phyloP scores from a whole-genome alignment of 805 yeast genomes.

The Grigorovia humatica region DNA sequence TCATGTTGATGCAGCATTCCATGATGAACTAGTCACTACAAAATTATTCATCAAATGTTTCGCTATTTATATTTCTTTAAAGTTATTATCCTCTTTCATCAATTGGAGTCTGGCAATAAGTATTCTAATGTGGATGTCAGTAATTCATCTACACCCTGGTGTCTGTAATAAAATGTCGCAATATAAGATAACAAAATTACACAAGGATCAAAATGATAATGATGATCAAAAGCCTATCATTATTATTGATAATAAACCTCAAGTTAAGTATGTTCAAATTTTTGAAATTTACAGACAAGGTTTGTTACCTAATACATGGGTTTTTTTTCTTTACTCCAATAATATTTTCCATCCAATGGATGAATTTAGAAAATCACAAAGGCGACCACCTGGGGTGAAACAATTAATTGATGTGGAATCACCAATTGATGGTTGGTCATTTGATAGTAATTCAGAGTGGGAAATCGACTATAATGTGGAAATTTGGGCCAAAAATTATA shows the following conservation, averaged over 20 bases:
- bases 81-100: constrained; percentile 39
- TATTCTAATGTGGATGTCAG: constrained; percentile 43
- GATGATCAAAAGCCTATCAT: constrained; percentile 17
- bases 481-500: constrained; percentile 43
- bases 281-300: constrained; percentile 67
- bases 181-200: background rate
- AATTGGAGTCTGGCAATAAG: constrained; percentile 60
- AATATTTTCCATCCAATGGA: constrained; percentile 45
- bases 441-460: constrained; percentile 55
- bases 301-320: constrained; percentile 50
- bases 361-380: constrained; percentile 35
- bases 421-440: constrained; percentile 62
- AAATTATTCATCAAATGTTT: constrained; percentile 40
- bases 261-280: constrained; percentile 54
- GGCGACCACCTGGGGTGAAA: constrained; percentile 56
- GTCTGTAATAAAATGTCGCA: constrained; percentile 15
- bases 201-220: too few relatives aligned
- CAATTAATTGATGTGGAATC: constrained; percentile 47
- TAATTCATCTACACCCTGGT: constrained; percentile 52
- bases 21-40: constrained; percentile 58
- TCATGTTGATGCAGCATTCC: constrained; percentile 57
- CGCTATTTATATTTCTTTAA: constrained; percentile 30
- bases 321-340: constrained; percentile 46
- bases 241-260: constrained; percentile 61
- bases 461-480: constrained; percentile 43